Evolutionary conservation across 1,284 basidiomycete genomes (phyloP), one percentile per base, ranked within the genome.

Genomic region (Malassezia cuniculi): DNA sequence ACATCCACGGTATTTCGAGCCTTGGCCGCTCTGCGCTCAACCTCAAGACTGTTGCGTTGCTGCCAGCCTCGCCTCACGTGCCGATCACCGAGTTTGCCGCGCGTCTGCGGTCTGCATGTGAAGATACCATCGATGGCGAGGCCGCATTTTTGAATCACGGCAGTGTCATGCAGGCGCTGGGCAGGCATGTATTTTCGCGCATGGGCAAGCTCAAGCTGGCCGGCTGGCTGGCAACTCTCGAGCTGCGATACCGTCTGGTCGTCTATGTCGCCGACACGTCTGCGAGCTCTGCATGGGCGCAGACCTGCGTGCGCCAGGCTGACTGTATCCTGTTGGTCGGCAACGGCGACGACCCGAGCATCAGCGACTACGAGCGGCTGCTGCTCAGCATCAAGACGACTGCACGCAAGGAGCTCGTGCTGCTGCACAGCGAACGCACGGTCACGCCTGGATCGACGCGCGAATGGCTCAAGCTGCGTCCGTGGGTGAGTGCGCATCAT

Each of bases 311-410:
- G 18, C 52, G 61, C 14, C 64, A 87, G 78, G 93, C 93, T 10
- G 90, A 97, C 70, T 87, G 81, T 60, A 82, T 97, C 14, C 80
- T 99, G 74, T 78, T 97, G 15, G 81, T 97, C 24, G 87, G 87
- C n/a, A 63, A 68, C 34, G 72, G 69, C 9, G 84, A 90, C 51
- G 87, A 94, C 67, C 82, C 85, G 0, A 59, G 69, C 15, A 72
- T 85, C 14, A 87, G 87, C 17, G 87, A 94, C 71, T 90, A 85
- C 60, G 90, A 97, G 68, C 78, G 89, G 36, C 71, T 97, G 9
- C 52, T 74, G 6, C 70, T 97, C 31, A 75, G 86, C 5, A 80
- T 85, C 76, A 97, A 97, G 72, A 95, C 87, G 1, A 97, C 89
- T 0, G 90, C 93, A 12, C 73, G 93, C 47, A 97, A 97, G 68